phyloP scores from a whole-genome alignment of 2,329 filamentous ascomycete genomes.

The Elsinoe batatas region DNA sequence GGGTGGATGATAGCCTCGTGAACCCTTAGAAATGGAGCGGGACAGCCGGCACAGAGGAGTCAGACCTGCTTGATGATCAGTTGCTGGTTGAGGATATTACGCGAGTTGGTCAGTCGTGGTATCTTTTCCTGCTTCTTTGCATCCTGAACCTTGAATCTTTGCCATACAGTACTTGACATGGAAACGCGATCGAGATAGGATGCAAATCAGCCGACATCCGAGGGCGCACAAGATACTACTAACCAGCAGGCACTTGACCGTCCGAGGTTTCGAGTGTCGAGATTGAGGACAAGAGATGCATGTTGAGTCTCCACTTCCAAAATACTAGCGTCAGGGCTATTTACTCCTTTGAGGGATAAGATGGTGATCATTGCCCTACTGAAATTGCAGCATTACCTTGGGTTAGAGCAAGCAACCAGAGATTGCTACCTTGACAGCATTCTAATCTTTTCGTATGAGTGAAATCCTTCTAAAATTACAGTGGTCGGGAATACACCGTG shows the following conservation, averaged over 20 bases:
- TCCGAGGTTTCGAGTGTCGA: neutral
- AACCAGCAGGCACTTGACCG: neutral
- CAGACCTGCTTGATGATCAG: neutral
- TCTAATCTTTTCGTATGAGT: neutral
- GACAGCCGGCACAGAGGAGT: neutral
- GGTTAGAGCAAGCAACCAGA: neutral
- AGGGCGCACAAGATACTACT: neutral
- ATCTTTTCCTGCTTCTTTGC: neutral
- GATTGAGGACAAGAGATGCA: neutral
- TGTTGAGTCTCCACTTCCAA: neutral
- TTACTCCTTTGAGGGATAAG: neutral
- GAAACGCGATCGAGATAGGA: neutral
- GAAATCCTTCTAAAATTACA: slow-evolving; percentile 3
- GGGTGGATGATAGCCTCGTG: neutral
- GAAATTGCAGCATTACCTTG: neutral
- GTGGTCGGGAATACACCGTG: neutral
- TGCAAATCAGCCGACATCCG: slow-evolving; percentile 1
- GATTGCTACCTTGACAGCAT: neutral
- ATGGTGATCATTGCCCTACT: slow-evolving; percentile 1
- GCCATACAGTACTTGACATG: neutral
- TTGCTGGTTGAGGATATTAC: neutral
- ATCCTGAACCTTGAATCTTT: neutral
- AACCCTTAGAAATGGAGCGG: neutral
- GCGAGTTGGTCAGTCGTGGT: slow-evolving; percentile 3
- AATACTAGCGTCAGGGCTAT: neutral